Base-by-base conservation (phyloP, 441 rosid species). In the Eruca vesicaria region DNA sequence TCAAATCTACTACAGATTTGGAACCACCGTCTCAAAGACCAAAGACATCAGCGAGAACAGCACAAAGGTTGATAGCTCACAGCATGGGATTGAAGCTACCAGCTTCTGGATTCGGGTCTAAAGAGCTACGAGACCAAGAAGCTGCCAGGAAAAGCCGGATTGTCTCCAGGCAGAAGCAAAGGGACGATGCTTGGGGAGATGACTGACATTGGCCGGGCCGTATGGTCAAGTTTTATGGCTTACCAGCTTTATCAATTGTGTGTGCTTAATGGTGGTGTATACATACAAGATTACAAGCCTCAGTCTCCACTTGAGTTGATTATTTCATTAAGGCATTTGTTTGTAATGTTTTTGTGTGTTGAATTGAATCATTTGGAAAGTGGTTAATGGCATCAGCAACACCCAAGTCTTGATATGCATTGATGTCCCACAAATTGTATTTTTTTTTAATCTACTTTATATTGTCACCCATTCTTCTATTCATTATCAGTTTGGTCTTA, bases 1-100 rank as follows among this genome's bases (percentile, higher is more conserved):
- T 60, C 8, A 68, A 14, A 48, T 69, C 28, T n/a, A 50, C 57
- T 58, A 71, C 80, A 95, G 99, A 93, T 75, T 73, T 93, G 74
- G 98, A 95, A 74, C 98, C 98, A 20, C 98, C 99, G 31, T 82
- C 90, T 31, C 88, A 82, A 72, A 83, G 98, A 83, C 99, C 96
- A 10, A 86, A 87, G 69, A 95, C 97, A 62, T 95, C 98, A 55
- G 91, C 95, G 32, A 85, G 90, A 83, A 90, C 97, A 66, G 98
- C 97, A 18, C 93, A 90, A 78, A 82, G 98, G 84, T 76, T 95
- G 71, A 95, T 95, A 68, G 97, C 99, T 41, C 96, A 93, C 60
- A 88, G 88, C 75, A 93, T 93, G 91, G 97, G 97, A 70, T 56
- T 89, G 86, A 93, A 91, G 81, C 61, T 95, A 76, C 92, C 94